Evolutionary conservation across 1,139 yeast species (phyloP).

Genomic region (Tardiomyces depauwii): DNA sequence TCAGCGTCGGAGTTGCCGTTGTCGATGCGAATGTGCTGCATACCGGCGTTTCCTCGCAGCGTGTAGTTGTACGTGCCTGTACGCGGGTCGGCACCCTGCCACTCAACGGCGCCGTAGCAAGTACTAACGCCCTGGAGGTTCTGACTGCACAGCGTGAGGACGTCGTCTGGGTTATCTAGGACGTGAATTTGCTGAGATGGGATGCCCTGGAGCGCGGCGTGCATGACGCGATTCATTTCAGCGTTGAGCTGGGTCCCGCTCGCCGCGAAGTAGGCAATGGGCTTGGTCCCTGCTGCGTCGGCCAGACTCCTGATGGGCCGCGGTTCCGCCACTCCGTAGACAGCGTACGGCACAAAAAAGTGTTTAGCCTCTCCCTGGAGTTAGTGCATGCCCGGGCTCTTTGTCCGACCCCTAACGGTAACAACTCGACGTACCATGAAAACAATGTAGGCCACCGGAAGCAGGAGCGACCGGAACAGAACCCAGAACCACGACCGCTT

Average conservation of each 20-base stretch:
- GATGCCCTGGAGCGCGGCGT: slow-evolving; percentile 19
- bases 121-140: slow-evolving; percentile 22
- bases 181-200: slow-evolving; percentile 17
- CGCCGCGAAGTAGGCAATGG: slow-evolving; percentile 20
- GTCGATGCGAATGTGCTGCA: slow-evolving; percentile 16
- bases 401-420: too few relatives aligned
- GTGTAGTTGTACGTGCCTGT: slow-evolving; percentile 23
- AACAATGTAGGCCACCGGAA: slow-evolving; percentile 23
- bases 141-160: slow-evolving; percentile 21
- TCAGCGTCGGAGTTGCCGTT: slow-evolving; percentile 20
- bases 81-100: slow-evolving; percentile 18
- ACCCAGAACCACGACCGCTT: slow-evolving; percentile 23
- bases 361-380: slow-evolving; percentile 20
- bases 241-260: slow-evolving; percentile 13
- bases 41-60: slow-evolving; percentile 25
- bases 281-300: slow-evolving; percentile 15
- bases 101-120: slow-evolving; percentile 26
- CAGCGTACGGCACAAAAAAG: slow-evolving; percentile 21
- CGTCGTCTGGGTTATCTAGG: slow-evolving; percentile 16
- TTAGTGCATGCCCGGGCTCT: too few relatives aligned
- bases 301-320: slow-evolving; percentile 14
- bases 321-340: slow-evolving; percentile 24
- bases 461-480: slow-evolving; percentile 19
- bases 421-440: slow-evolving; percentile 26
- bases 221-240: slow-evolving; percentile 19